Percentiles rank a stretch among this genome's conserved stretches.
phyloP scores from a whole-genome alignment of 768 basidiomycete species.

The Trametes gibbosa region DNA sequence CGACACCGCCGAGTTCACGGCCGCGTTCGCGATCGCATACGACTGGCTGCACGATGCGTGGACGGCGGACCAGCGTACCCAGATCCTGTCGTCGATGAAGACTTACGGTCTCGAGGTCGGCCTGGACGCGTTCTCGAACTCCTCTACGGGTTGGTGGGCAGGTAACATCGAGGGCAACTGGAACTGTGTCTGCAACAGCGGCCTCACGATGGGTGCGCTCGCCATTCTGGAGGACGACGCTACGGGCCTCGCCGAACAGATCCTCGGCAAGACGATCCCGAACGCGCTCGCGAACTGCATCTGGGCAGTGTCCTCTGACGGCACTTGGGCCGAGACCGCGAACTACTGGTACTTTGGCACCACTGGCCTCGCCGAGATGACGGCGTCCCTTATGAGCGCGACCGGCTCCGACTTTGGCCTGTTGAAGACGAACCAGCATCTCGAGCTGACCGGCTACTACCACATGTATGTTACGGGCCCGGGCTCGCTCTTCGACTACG shows the following conservation, averaged over 20 bases:
- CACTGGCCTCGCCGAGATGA: constrained; percentile 86
- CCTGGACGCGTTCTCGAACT: constrained; percentile 19
- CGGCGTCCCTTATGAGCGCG: constrained; percentile 76
- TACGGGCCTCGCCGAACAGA: constrained; percentile 60
- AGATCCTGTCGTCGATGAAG: constrained; percentile 71
- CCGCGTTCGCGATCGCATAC: constrained; percentile 89
- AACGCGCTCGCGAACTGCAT: constrained; percentile 84
- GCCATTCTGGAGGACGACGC: constrained; percentile 85
- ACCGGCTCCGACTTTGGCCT: constrained; percentile 82
- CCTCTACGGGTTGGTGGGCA: constrained; percentile 70
- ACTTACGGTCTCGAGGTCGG: constrained; percentile 74
- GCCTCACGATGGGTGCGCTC: constrained; percentile 84
- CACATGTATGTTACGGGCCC: constrained; percentile 87
- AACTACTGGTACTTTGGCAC: constrained; percentile 97
- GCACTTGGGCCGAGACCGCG: constrained; percentile 92
- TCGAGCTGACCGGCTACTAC: constrained; percentile 70
- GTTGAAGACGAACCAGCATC: constrained; percentile 62
- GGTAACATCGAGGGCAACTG: constrained; percentile 80
- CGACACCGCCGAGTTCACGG: constrained; percentile 81
- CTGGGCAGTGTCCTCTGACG: constrained; percentile 61
- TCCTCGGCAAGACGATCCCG: constrained; percentile 66
- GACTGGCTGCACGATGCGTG: constrained; percentile 93
- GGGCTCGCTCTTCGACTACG: constrained; percentile 78
- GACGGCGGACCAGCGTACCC: constrained; percentile 65
- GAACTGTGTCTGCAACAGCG: constrained; percentile 96